Percentiles rank a stretch among this genome's conserved stretches.
Evolutionary conservation across 441 rosid genomes (phyloP).

Genomic region (Omphalea diandra): DNA sequence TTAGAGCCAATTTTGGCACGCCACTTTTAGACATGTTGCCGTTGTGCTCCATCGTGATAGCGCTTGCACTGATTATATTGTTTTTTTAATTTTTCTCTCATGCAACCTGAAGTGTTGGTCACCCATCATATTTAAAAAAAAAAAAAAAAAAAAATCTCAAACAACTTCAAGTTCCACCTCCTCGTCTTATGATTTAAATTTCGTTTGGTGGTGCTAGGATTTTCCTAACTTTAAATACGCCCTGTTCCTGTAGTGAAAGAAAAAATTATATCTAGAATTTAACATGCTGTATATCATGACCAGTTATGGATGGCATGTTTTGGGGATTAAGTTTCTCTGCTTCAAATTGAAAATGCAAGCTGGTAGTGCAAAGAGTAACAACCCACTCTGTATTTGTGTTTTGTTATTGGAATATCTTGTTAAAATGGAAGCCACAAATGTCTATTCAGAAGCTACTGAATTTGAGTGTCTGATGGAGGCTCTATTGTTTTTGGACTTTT

Average conservation of each 20-base stretch:
- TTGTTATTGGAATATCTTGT: not conserved
- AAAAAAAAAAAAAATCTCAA: no score
- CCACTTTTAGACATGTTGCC: no score
- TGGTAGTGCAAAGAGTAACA: not conserved
- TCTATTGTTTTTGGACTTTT: no score
- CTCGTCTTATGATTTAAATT: not conserved
- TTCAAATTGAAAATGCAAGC: not conserved
- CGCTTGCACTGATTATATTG: not conserved
- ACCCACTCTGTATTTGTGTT: not conserved
- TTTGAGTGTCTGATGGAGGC: no score
- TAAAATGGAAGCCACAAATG: not conserved
- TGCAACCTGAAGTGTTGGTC: not conserved
- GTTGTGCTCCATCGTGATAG: no score
- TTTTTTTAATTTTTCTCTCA: no score
- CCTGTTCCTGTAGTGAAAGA: not conserved
- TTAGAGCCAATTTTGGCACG: no score
- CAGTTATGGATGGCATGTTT: conserved; percentile 4
- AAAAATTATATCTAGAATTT: not conserved
- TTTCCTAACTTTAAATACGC: not conserved
- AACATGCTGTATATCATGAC: not conserved
- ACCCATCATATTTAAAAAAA: no score
- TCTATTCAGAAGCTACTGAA: no score
- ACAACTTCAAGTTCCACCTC: not conserved
- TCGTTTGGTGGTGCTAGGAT: not conserved
- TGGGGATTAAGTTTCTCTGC: not conserved